Percentiles rank a stretch among this genome's conserved stretches.
These are phyloP conservation scores for Saururus chinensis DNA, from an alignment of 164 flowering plant species.

Conservation along the genomic window DNA sequence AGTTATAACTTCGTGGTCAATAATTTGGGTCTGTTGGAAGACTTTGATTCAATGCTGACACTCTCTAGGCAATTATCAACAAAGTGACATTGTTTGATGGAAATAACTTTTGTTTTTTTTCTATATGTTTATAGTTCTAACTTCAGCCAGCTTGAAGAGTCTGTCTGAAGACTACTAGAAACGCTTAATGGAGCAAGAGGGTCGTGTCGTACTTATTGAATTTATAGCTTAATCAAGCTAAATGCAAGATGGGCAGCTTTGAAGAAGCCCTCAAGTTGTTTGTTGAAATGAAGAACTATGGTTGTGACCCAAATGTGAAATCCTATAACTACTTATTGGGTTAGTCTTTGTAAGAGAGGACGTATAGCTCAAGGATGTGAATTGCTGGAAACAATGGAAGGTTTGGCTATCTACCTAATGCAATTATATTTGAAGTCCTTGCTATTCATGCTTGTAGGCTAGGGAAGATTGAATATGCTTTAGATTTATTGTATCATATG, in stretches of 20 bases:
- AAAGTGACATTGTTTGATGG: conserved; percentile 17
- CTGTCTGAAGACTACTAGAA: conserved; percentile 21
- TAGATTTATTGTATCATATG: too few relatives aligned
- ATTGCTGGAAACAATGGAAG: conserved; percentile 38
- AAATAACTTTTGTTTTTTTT: conserved; percentile 45
- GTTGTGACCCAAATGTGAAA: too few relatives aligned
- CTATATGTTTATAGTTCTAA: conserved; percentile 10
- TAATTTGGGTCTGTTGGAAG: conserved; percentile 40
- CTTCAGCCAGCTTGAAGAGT: conserved; percentile 8
- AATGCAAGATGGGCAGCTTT: conserved; percentile 28
- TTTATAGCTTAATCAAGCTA: conserved; percentile 38
- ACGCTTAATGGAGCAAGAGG: conserved; percentile 41
- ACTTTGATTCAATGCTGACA: conserved; percentile 28
- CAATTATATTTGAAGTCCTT: too few relatives aligned
- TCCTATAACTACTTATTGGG: conserved; percentile 46
- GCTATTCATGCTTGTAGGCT: too few relatives aligned
- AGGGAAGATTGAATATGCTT: too few relatives aligned
- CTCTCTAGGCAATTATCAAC: conserved; percentile 27
- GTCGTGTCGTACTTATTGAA: conserved; percentile 37
- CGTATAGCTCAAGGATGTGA: conserved; percentile 24
- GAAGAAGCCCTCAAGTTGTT: conserved; percentile 27
- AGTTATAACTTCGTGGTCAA: conserved; percentile 35
- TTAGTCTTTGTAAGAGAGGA: conserved; percentile 34
- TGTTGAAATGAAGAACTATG: too few relatives aligned
- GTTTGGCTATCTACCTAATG: conserved; percentile 32